Conservation (phyloP, 345 rosid species). For the Trapa bicornis region DNA sequence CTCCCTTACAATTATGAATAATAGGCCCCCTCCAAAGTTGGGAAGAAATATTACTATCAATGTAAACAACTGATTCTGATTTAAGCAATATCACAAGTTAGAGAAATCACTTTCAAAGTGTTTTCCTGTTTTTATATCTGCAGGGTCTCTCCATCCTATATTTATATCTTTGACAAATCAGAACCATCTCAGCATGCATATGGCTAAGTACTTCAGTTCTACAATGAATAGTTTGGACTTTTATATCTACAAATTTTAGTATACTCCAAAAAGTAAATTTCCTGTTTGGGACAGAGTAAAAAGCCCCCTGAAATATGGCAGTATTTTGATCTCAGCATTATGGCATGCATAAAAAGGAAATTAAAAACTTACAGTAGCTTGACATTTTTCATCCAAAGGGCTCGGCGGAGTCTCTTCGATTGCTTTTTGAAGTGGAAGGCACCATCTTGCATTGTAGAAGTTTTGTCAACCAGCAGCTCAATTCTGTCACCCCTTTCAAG, state of each 20-base stretch:
- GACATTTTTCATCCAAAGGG: slow-evolving; percentile 96
- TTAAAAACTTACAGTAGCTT: slow-evolving; percentile 63
- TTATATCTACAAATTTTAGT: neutral
- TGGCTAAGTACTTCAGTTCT: neutral
- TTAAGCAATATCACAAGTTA: slow-evolving; percentile 29
- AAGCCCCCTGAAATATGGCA: neutral
- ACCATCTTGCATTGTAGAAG: slow-evolving; percentile 89
- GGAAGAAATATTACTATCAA: neutral
- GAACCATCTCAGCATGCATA: neutral
- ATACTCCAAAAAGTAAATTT: neutral
- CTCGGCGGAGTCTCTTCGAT: slow-evolving; percentile 78
- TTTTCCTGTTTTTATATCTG: slow-evolving; percentile 50
- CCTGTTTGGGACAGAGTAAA: neutral
- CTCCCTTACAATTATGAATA: neutral
- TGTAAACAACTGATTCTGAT: neutral
- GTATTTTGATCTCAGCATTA: neutral
- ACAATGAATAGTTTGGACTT: neutral
- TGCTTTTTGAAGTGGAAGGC: slow-evolving; percentile 93
- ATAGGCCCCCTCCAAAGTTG: neutral
- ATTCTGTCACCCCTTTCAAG: slow-evolving; percentile 92
- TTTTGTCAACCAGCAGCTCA: slow-evolving; percentile 92
- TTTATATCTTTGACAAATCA: slow-evolving; percentile 46
- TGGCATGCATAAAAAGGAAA: neutral
- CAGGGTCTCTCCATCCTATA: slow-evolving; percentile 60
- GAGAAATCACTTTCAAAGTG: slow-evolving; percentile 58